These are phyloP conservation scores for Eucalyptus pauciflora DNA, from an alignment of 345 rosid genomes.

Conservation along the genomic window DNA sequence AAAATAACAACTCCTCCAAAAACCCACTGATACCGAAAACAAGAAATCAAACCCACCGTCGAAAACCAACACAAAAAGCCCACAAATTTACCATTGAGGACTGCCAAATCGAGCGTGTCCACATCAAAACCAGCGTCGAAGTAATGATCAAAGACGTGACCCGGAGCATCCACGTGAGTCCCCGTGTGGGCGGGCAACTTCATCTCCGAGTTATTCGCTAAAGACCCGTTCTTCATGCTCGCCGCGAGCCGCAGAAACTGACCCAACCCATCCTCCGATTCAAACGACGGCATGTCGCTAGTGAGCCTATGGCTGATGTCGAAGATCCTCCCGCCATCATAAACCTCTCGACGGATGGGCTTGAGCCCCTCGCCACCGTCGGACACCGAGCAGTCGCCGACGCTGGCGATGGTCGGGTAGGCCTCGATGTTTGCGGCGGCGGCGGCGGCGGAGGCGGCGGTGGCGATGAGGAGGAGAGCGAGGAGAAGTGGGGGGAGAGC, in stretches of 20 bases:
- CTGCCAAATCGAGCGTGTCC: slow-evolving; percentile 29
- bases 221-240: slow-evolving; percentile 37
- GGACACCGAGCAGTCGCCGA: background rate
- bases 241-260: slow-evolving; percentile 13
- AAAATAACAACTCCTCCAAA: background rate
- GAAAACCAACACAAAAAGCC: background rate
- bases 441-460: background rate
- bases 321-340: slow-evolving; percentile 17
- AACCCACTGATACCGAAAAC: background rate
- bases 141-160: slow-evolving; percentile 29
- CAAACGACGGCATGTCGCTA: slow-evolving; percentile 16
- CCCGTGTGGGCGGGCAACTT: slow-evolving; percentile 33
- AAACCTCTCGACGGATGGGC: slow-evolving; percentile 13
- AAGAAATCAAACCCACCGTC: background rate
- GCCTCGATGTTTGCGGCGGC: background rate
- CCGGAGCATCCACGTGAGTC: slow-evolving; percentile 48
- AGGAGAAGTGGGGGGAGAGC: background rate
- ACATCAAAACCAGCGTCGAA: slow-evolving; percentile 41
- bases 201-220: slow-evolving; percentile 12
- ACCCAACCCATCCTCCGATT: slow-evolving; percentile 19
- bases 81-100: background rate
- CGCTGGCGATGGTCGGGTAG: background rate
- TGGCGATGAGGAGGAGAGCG: background rate
- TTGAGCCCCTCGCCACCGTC: background rate
- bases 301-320: slow-evolving; percentile 32